These are phyloP conservation scores for Kwoniella europaea DNA, from an alignment of 768 basidiomycete genomes.

Conservation along the genomic window DNA sequence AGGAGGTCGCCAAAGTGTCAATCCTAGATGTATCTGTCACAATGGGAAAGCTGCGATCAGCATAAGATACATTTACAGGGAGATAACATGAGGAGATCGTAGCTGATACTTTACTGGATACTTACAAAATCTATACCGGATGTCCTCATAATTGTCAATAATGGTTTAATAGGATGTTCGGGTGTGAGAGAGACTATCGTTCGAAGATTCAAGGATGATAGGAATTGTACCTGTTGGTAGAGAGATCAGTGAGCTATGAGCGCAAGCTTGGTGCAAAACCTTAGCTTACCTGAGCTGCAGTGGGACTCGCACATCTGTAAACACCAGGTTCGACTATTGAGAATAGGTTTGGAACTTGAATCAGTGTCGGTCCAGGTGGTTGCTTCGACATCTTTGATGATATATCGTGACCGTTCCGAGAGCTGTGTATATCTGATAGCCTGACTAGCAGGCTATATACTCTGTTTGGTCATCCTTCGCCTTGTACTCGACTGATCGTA, in stretches of 20 bases:
- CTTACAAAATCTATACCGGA: conserved; percentile 35
- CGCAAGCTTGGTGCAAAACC: no score
- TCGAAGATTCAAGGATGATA: conserved; percentile 42
- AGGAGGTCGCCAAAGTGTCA: conserved; percentile 42
- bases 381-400: conserved; percentile 14
- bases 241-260: no score
- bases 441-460: conserved; percentile 12
- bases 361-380: conserved; percentile 36
- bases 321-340: conserved; percentile 54
- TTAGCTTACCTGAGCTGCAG: conserved; percentile 51
- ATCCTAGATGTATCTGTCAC: conserved; percentile 53
- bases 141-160: conserved; percentile 36
- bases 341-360: conserved; percentile 49
- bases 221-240: conserved; percentile 43
- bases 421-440: neutral
- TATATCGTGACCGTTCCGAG: neutral
- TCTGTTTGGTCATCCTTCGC: neutral
- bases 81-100: no score
- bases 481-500: neutral
- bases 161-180: conserved; percentile 51
- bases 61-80: no score
- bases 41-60: no score
- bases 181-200: conserved; percentile 54
- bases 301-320: conserved; percentile 49
- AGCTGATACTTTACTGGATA: no score